Percentiles rank a stretch among this genome's conserved stretches.
phyloP scores from a whole-genome alignment of 768 basidiomycete genomes.

The Podaxis sp. region DNA sequence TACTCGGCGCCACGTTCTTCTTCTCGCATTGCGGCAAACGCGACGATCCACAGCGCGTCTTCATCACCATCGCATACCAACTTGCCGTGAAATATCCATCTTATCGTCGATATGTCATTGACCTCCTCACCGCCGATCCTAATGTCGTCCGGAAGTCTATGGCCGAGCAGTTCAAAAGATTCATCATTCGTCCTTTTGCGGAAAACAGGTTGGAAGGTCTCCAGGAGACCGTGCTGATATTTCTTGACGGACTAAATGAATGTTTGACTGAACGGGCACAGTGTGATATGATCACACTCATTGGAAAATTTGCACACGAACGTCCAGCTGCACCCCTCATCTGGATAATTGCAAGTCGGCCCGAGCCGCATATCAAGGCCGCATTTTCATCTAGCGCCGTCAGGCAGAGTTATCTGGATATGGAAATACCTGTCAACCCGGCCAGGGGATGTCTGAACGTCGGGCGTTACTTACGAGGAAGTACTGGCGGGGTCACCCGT shows the following conservation, averaged over 20 bases:
- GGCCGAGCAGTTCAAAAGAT: constrained; percentile 10
- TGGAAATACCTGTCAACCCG: constrained; percentile 12
- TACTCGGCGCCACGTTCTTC: constrained; percentile 21
- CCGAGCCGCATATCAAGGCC: constrained; percentile 21
- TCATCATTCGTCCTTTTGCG: constrained; percentile 17
- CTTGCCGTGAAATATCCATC: constrained; percentile 14
- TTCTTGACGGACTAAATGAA: constrained; percentile 26
- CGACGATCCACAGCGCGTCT: constrained; percentile 8
- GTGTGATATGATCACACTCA: constrained; percentile 14
- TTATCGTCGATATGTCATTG: constrained; percentile 4
- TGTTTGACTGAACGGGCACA: constrained; percentile 16
- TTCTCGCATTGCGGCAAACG: constrained; percentile 16
- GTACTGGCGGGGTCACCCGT: neutral
- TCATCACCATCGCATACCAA: constrained; percentile 24
- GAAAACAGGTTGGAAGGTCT: neutral
- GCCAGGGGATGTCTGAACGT: constrained; percentile 17
- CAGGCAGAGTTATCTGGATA: neutral
- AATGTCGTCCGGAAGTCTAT: constrained; percentile 10
- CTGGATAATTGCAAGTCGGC: constrained; percentile 26
- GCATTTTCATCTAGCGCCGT: constrained; percentile 5
- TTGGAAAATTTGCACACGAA: constrained; percentile 1
- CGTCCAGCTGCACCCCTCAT: constrained; percentile 13
- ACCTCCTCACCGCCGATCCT: constrained; percentile 10
- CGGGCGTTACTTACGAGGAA: constrained; percentile 12
- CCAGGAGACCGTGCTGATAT: constrained; percentile 14